These are phyloP conservation scores for Geranomyces variabilis DNA, from an alignment of 192 early-diverging fungal species.

Conservation along the genomic window DNA sequence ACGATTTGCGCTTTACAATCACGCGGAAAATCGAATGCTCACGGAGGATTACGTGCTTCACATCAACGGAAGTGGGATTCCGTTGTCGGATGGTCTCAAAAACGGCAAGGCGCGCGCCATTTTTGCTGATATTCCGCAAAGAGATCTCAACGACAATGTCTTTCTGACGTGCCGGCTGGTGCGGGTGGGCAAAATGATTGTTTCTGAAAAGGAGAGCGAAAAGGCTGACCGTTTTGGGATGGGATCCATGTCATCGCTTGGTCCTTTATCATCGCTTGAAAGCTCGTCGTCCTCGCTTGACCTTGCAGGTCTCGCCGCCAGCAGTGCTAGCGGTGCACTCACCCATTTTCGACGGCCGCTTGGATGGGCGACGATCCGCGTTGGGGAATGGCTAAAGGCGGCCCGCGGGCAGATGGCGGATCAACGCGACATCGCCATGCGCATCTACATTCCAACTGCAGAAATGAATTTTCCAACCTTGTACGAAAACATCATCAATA, in stretches of 20 bases:
- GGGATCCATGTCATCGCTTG: conserved; percentile 24
- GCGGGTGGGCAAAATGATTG: conserved; percentile 65
- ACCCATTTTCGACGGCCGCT: conserved; percentile 57
- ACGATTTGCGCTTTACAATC: conserved; percentile 62
- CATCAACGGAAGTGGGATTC: conserved; percentile 57
- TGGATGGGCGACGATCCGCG: conserved; percentile 63
- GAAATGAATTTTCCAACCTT: conserved; percentile 55
- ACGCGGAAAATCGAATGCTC: conserved; percentile 46
- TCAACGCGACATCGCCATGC: conserved; percentile 50
- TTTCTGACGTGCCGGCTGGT: conserved; percentile 68
- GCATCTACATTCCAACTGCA: conserved; percentile 51
- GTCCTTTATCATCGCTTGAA: conserved; percentile 4
- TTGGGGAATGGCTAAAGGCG: conserved; percentile 48
- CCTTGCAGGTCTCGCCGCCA: conserved; percentile 2
- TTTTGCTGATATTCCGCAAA: conserved; percentile 60
- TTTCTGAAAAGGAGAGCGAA: conserved; percentile 52
- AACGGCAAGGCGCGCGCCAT: conserved; percentile 56
- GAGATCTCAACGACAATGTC: conserved; percentile 55
- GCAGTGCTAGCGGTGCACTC: not conserved
- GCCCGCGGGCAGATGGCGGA: conserved; percentile 29
- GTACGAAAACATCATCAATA: conserved; percentile 62
- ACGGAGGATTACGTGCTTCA: conserved; percentile 65
- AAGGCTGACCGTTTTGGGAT: conserved; percentile 27
- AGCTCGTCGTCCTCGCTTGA: conserved; percentile 18
- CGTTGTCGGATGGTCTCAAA: conserved; percentile 40